These are phyloP conservation scores for Corymbia calophylla DNA, from an alignment of 441 rosid species.

Conservation along the genomic window DNA sequence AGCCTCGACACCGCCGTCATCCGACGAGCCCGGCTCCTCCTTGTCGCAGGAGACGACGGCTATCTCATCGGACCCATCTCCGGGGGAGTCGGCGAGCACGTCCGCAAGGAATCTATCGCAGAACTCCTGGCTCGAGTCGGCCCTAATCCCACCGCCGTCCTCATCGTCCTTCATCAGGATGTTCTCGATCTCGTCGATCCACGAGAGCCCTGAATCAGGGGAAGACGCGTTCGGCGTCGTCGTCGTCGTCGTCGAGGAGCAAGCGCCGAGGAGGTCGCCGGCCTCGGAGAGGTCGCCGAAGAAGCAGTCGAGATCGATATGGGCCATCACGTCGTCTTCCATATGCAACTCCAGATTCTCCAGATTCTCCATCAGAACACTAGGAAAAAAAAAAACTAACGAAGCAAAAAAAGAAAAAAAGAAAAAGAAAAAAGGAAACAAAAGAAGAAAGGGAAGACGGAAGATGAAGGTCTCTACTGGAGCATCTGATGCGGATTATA, in stretches of 20 bases:
- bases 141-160: background rate
- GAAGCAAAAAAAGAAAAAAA: too few relatives aligned
- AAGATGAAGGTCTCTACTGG: background rate
- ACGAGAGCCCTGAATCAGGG: slow-evolving; percentile 25
- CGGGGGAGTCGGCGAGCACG: slow-evolving; percentile 43
- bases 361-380: background rate
- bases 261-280: background rate
- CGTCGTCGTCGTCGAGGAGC: slow-evolving; percentile 7
- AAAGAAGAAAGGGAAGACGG: background rate
- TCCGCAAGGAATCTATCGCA: slow-evolving; percentile 37
- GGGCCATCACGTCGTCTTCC: slow-evolving; percentile 13
- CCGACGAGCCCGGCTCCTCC: slow-evolving; percentile 16
- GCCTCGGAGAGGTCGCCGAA: slow-evolving; percentile 12
- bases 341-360: slow-evolving; percentile 3
- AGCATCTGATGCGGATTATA: background rate
- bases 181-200: slow-evolving; percentile 48
- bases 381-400: background rate
- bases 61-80: slow-evolving; percentile 12
- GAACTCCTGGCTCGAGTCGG: slow-evolving; percentile 8
- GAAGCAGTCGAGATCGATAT: slow-evolving; percentile 21
- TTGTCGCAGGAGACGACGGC: slow-evolving; percentile 8
- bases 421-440: background rate
- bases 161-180: slow-evolving; percentile 50
- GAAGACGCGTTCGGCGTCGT: slow-evolving; percentile 1
- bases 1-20: slow-evolving; percentile 16